phyloP scores from a whole-genome alignment of 2,329 filamentous ascomycete species.

The Tolypocladium endophyticum region DNA sequence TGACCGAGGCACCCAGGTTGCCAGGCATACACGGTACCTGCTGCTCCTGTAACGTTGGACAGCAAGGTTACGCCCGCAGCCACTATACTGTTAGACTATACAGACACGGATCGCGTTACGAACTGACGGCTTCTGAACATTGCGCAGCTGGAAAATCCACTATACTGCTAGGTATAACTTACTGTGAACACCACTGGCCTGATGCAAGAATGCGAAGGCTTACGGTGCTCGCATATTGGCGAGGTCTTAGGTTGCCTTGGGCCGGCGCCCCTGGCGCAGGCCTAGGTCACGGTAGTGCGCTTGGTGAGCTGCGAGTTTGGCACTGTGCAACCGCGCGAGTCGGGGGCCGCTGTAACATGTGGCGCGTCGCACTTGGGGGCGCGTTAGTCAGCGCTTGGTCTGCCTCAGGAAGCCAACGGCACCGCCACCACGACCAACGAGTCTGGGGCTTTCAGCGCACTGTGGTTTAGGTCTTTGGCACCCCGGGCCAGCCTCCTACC shows the following conservation, averaged over 20 bases:
- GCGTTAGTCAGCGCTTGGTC: background rate
- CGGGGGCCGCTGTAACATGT: background rate
- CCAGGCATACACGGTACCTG: too few relatives aligned
- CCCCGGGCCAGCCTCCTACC: constrained; percentile 2
- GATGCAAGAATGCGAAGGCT: background rate
- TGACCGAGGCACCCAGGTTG: too few relatives aligned
- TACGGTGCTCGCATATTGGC: background rate
- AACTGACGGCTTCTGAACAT: background rate
- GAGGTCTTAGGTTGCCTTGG: background rate
- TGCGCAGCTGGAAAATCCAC: background rate
- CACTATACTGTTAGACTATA: background rate
- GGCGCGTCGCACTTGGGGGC: background rate
- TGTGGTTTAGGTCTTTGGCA: background rate
- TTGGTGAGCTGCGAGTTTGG: background rate
- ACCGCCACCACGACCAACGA: background rate
- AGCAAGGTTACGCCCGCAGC: background rate
- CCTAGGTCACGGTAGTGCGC: background rate
- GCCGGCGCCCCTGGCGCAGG: background rate
- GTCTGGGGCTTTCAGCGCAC: background rate
- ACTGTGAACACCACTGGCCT: background rate
- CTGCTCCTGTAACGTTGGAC: background rate
- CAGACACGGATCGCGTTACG: background rate
- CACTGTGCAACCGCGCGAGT: background rate
- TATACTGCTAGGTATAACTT: background rate
- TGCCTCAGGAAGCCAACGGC: background rate